phyloP scores from a whole-genome alignment of 345 rosid species.

The Lagerstroemia speciosa region DNA sequence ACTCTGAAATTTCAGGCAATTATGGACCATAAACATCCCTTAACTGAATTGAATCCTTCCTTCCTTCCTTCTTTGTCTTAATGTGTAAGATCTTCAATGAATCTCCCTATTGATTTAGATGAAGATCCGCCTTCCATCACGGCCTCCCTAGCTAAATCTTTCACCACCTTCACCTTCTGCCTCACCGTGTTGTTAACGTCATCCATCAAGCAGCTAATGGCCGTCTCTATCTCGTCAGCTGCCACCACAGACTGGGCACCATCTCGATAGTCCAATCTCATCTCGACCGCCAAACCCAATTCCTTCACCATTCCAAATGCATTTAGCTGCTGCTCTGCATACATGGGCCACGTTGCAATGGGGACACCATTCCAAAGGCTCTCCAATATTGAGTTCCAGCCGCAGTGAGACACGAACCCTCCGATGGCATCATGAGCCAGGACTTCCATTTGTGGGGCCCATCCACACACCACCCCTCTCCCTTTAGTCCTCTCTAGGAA shows the following conservation, averaged over 20 bases:
- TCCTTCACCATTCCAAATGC: constrained; percentile 38
- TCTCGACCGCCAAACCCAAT: constrained; percentile 28
- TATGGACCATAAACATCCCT: neutral
- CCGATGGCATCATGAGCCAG: constrained; percentile 14
- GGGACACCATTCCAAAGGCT: constrained; percentile 51
- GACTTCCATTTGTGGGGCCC: constrained; percentile 34
- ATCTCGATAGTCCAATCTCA: constrained; percentile 4
- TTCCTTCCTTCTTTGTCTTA: too few relatives aligned
- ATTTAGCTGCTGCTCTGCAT: constrained; percentile 49
- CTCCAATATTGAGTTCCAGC: constrained; percentile 42
- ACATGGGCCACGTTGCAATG: constrained; percentile 40
- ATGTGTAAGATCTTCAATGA: constrained; percentile 16
- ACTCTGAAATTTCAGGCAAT: neutral
- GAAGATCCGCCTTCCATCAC: constrained; percentile 45
- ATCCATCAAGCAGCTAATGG: constrained; percentile 35
- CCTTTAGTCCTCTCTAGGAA: constrained; percentile 30
- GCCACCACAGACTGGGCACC: constrained; percentile 21
- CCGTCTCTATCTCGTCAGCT: constrained; percentile 38
- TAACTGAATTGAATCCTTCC: neutral
- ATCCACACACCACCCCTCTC: constrained; percentile 14
- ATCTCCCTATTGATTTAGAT: constrained; percentile 12
- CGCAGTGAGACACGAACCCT: constrained; percentile 47
- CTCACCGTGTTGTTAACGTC: constrained; percentile 6
- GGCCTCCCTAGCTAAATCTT: constrained; percentile 20
- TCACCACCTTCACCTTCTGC: constrained; percentile 20